phyloP scores from a whole-genome alignment of 345 rosid species.

The Luvunga scandens region DNA sequence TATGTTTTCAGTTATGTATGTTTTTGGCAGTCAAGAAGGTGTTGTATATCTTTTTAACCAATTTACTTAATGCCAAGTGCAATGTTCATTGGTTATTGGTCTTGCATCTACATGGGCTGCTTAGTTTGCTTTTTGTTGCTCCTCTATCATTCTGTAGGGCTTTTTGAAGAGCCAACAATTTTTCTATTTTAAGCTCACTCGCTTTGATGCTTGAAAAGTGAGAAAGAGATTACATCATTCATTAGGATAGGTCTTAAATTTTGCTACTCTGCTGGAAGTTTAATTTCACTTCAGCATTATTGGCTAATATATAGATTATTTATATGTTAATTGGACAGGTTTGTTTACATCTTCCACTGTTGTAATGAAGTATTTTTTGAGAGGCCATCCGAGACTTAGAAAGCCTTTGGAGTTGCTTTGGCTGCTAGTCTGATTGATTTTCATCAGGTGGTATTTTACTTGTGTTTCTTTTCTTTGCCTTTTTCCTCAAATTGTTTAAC shows the following conservation, averaged over 20 bases:
- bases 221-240: neutral
- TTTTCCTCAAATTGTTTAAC: neutral
- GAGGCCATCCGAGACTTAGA: conserved; percentile 96
- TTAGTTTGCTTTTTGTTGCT: neutral
- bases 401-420: conserved; percentile 76
- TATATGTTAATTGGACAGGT: conserved; percentile 43
- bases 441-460: conserved; percentile 58
- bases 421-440: conserved; percentile 79
- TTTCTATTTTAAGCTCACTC: neutral
- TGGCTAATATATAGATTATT: conserved; percentile 13
- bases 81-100: neutral
- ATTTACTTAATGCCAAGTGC: neutral
- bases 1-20: no score
- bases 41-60: no score
- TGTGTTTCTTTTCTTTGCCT: neutral
- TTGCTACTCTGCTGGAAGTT: neutral
- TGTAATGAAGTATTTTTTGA: conserved; percentile 89
- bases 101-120: neutral
- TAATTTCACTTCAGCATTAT: conserved; percentile 4
- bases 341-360: conserved; percentile 86
- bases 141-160: neutral
- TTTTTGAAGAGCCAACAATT: neutral
- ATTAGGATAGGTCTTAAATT: no score
- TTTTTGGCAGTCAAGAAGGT: neutral
- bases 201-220: neutral